Conservation (phyloP, 1,139 yeast genomes). For the Saccharomycopsis crataegensis region DNA sequence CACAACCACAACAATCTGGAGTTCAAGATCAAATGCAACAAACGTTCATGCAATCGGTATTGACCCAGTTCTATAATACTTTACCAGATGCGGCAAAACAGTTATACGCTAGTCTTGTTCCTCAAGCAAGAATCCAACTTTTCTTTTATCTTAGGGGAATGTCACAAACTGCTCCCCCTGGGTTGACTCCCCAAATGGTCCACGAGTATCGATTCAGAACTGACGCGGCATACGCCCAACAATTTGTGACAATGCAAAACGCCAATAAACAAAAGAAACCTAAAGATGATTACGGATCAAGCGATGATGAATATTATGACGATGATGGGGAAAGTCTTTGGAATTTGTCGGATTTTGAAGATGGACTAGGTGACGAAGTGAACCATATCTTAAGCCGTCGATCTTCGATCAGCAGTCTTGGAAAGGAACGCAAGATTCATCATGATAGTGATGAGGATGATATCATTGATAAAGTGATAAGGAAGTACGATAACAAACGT, state of each 20-base stretch:
- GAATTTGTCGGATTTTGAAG: slow-evolving; percentile 2
- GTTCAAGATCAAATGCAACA: too few relatives aligned
- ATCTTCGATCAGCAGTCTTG: slow-evolving; percentile 4
- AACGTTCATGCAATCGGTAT: too few relatives aligned
- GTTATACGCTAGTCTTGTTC: too few relatives aligned
- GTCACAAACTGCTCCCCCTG: background rate
- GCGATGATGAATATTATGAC: background rate
- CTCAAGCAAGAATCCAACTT: too few relatives aligned
- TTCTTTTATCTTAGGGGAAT: background rate
- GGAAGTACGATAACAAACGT: slow-evolving; percentile 2
- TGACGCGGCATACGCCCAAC: background rate
- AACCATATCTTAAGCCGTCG: slow-evolving; percentile 6
- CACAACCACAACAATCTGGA: too few relatives aligned
- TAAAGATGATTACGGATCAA: background rate
- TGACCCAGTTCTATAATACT: too few relatives aligned
- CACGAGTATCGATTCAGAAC: background rate
- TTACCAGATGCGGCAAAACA: too few relatives aligned
- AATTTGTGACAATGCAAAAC: background rate
- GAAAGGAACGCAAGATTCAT: too few relatives aligned
- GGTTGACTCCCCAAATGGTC: background rate
- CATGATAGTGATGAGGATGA: background rate
- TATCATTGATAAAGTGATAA: background rate
- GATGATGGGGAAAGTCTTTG: background rate
- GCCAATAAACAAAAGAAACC: background rate
- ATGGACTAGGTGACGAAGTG: slow-evolving; percentile 7